Base-by-base conservation (phyloP, 1,284 basidiomycete species). In the Puccinia hordei region DNA sequence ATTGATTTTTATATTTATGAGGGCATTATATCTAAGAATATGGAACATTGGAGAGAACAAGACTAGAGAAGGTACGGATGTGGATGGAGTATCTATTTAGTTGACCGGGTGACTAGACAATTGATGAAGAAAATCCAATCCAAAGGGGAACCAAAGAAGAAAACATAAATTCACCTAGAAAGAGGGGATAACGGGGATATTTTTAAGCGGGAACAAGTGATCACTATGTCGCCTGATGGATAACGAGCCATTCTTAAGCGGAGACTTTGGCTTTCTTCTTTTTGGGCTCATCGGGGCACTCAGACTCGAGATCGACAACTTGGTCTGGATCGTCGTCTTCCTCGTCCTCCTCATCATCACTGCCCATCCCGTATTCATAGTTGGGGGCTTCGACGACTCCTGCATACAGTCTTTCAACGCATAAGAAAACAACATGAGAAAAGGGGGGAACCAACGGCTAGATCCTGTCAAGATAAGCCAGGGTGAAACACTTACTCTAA, bases 231-330 rank as follows among this genome's bases (percentile, higher is more conserved):
- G 53, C 53, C 53, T 24, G 53, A 55, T n/a, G 53, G n/a, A n/a
- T n/a, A 24, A 24, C 9, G n/a, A 6, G n/a, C n/a, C 2, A 10
- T 19, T 59, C 57, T 73, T 44, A 73, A 33, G 51, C 53, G 15
- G 73, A 10, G 1, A 63, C 55, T 63, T 77, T 77, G 41, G 63
- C 46, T 19, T 68, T 77, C 66, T 77, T 77, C 75, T 68, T 77
- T 68, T 68, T 77, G 19, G 75, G 75, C 51, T 77, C 63, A 57
- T 77, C 75, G 49, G 35, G 51, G n/a, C 61, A 66, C 27, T 77
- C 75, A 17, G 55, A 59, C 30, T 68, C 75, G 22, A 66, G 35
- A 77, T 77, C 75, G 17, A 55, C 75, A 3, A 66, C 75, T 51
- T 66, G 22, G 19, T 77, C 57, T 13, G 61, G 46, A 57, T 77